Conservation (phyloP, 2,329 filamentous ascomycete genomes). For the Rachicladosporium sp. region DNA sequence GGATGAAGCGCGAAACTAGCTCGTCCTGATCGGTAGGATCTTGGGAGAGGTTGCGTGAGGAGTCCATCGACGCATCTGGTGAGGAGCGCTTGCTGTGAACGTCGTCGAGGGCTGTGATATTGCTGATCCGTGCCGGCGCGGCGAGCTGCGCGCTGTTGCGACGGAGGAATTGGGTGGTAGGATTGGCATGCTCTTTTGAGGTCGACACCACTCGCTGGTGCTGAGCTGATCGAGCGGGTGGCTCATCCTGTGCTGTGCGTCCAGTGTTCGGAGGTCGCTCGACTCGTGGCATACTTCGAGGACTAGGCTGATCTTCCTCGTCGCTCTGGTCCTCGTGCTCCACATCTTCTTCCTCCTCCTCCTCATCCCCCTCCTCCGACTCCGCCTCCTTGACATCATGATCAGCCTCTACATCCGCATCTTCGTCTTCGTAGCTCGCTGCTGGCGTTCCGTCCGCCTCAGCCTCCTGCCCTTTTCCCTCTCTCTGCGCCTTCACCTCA, state of each 20-base stretch:
- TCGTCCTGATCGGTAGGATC: constrained; percentile 14
- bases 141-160: constrained; percentile 13
- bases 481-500: background rate
- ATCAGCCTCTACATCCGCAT: background rate
- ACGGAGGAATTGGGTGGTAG: constrained; percentile 14
- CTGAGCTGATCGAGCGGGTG: background rate
- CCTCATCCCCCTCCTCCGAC: constrained; percentile 1
- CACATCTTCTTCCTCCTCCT: constrained; percentile 2
- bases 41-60: constrained; percentile 14
- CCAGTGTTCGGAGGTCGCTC: constrained; percentile 5
- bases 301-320: constrained; percentile 1
- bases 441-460: background rate
- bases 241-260: constrained; percentile 1
- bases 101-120: constrained; percentile 20
- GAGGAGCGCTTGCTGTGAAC: constrained; percentile 17
- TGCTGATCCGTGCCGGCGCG: constrained; percentile 21
- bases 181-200: constrained; percentile 15
- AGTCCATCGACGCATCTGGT: constrained; percentile 17
- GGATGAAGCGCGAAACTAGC: constrained; percentile 22
- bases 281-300: background rate
- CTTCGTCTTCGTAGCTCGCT: background rate
- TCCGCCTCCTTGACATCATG: constrained; percentile 4
- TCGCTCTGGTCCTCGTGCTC: constrained; percentile 2
- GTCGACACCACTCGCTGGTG: constrained; percentile 2
- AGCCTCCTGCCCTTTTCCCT: background rate